Percentiles rank a stretch among this genome's conserved stretches.
Conservation (phyloP, 495 filamentous ascomycete genomes). For the Annulohypoxylon bovei region DNA sequence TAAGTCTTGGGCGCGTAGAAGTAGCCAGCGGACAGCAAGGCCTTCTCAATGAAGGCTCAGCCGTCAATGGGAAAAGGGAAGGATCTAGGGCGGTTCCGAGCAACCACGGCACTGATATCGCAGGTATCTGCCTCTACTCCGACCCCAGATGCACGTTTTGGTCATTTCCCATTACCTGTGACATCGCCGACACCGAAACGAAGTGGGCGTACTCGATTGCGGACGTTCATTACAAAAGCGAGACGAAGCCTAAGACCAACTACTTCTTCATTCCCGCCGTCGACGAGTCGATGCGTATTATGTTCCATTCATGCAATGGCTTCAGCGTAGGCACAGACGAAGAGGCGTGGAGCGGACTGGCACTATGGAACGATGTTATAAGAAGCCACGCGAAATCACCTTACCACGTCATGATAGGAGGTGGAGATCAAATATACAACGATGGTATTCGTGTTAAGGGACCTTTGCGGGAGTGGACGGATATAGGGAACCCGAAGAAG, state of each 20-base stretch:
- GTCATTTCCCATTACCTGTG: conserved; percentile 74
- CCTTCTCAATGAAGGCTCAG: conserved; percentile 17
- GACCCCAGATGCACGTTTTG: conserved; percentile 83
- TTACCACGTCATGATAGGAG: conserved; percentile 96
- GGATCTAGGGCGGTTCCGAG: conserved; percentile 41
- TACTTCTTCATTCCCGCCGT: conserved; percentile 79
- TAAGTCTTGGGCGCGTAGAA: conserved; percentile 46
- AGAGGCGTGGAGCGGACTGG: conserved; percentile 81
- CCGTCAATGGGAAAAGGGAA: conserved; percentile 20
- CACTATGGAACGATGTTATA: conserved; percentile 91
- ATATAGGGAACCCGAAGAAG: conserved; percentile 83
- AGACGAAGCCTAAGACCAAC: conserved; percentile 58
- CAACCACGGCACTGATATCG: conserved; percentile 36
- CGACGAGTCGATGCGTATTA: conserved; percentile 88
- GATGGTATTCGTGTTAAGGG: conserved; percentile 86
- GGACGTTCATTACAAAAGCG: conserved; percentile 55
- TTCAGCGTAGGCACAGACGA: conserved; percentile 94
- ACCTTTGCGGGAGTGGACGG: conserved; percentile 81
- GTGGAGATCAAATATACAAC: conserved; percentile 96
- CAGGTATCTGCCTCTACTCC: conserved; percentile 76
- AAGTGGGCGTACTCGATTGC: conserved; percentile 70
- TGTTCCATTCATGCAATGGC: conserved; percentile 97
- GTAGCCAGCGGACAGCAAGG: conserved; percentile 24
- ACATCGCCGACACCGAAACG: conserved; percentile 63
- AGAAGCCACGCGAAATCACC: conserved; percentile 74